Evolutionary conservation across 1,139 yeast genomes (phyloP), one percentile per base, ranked within the genome.

Genomic region (Geotrichum cucujoidarum): DNA sequence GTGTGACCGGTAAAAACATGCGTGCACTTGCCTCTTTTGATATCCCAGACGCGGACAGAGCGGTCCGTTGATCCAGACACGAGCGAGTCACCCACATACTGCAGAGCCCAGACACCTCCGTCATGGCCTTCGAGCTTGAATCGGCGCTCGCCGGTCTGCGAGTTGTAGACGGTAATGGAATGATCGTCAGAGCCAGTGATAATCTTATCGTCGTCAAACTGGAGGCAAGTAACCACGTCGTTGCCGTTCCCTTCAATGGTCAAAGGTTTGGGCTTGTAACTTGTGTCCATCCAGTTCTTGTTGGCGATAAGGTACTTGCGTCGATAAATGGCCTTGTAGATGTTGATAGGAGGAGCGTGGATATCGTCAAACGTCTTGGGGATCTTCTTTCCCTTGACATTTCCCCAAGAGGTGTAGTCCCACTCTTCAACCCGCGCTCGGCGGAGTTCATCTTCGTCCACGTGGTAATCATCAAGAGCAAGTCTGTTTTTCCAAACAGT

Each of bases 61-160:
- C 95, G 76, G 67, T 90, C 97, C 1, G 96, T 89, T 1, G 95
- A 83, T 0, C 97, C 97, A 54, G 94, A 83, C 0, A 89, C 95
- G 37, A 90, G 69, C 1, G 86, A 83, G 52, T 68, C 69, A n/a
- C 87, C 87, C 47, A 78, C 78, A 63, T 89, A 90, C 65, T 92
- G 89, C 62, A 92, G 72, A 1, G 98, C 97, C 99, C 99, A 92
- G 8, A 94, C 98, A 24, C 98, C 98, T 42, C 97, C 97, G 51
- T 86, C 95, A 61, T 92, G 98, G 11, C 97, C 97, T 47, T 76
- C 74, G 45, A 92, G 72, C 22, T 64, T 60, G 27, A 58, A 59
- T 37, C 60, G 60, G 40, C 83, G 71, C 41, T 71, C 71, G 4
- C 97, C 97, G 0, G 87, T 81, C 32, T 74, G 70, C 2, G 96